Evolutionary conservation across 495 filamentous ascomycete genomes (phyloP).

Genomic region (Hyaloscypha bicolor): DNA sequence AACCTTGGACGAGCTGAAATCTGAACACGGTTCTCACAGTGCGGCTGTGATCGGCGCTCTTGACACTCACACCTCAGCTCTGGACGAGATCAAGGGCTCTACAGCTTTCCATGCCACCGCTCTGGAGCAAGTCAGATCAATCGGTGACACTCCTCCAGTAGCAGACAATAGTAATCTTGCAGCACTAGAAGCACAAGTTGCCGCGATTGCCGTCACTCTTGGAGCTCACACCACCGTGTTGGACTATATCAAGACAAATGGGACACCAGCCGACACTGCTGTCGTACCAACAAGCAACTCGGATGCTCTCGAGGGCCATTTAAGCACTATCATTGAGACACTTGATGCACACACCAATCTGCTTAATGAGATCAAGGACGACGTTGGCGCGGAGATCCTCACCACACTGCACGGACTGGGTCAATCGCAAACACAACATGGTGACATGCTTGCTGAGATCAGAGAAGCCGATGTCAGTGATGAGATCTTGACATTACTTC

Average conservation of each 20-base stretch:
- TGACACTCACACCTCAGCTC: conserved; percentile 3
- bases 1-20: neutral
- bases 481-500: conserved; percentile 32
- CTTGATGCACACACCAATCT: conserved; percentile 23
- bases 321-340: conserved; percentile 22
- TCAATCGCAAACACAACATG: conserved; percentile 19
- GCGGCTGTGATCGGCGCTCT: conserved; percentile 5
- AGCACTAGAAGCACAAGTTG: neutral
- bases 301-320: neutral
- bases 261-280: conserved; percentile 5
- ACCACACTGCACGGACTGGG: conserved; percentile 26
- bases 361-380: conserved; percentile 31
- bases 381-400: conserved; percentile 31
- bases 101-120: neutral
- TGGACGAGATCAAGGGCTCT: conserved; percentile 19
- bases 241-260: neutral
- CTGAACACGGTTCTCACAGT: neutral
- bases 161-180: neutral
- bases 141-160: neutral
- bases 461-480: conserved; percentile 32
- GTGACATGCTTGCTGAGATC: conserved; percentile 25
- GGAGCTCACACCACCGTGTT: neutral
- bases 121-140: neutral
- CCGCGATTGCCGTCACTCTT: neutral
- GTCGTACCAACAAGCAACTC: conserved; percentile 7